phyloP scores from a whole-genome alignment of 1,139 yeast genomes.

The Sugiyamaella grinbergsii region DNA sequence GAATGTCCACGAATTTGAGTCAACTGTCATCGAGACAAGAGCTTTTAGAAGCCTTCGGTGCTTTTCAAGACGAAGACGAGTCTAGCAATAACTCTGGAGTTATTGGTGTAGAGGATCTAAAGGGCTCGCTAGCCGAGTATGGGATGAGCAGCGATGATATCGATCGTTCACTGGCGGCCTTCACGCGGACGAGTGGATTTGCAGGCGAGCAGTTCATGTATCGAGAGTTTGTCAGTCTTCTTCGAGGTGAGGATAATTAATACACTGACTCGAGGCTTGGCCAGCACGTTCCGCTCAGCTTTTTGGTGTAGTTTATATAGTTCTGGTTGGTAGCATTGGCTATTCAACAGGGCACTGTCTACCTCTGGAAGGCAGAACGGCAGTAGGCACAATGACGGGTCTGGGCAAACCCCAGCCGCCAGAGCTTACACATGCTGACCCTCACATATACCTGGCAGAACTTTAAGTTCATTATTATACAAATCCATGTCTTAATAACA shows the following conservation, averaged over 20 bases:
- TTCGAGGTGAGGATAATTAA: constrained; percentile 26
- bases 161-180: constrained; percentile 56
- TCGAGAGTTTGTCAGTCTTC: constrained; percentile 43
- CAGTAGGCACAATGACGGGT: neutral
- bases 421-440: no score
- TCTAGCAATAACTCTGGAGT: constrained; percentile 30
- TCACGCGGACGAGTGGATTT: constrained; percentile 53
- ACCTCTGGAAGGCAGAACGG: no score
- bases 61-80: constrained; percentile 52
- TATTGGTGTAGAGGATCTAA: constrained; percentile 55
- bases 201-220: constrained; percentile 67
- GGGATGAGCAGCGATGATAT: constrained; percentile 58
- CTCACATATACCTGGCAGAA: no score
- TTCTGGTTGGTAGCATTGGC: no score
- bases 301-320: no score
- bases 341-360: no score
- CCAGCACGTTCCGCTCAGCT: no score
- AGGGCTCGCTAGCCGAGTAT: constrained; percentile 50
- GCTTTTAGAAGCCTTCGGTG: constrained; percentile 62
- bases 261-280: no score
- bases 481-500: constrained; percentile 9
- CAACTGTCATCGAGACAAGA: constrained; percentile 63
- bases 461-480: constrained; percentile 1
- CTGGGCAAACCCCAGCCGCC: no score
- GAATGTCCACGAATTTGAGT: constrained; percentile 63